These are phyloP conservation scores for Plantago ovata DNA, from an alignment of 257 asterid species.

Conservation along the genomic window DNA sequence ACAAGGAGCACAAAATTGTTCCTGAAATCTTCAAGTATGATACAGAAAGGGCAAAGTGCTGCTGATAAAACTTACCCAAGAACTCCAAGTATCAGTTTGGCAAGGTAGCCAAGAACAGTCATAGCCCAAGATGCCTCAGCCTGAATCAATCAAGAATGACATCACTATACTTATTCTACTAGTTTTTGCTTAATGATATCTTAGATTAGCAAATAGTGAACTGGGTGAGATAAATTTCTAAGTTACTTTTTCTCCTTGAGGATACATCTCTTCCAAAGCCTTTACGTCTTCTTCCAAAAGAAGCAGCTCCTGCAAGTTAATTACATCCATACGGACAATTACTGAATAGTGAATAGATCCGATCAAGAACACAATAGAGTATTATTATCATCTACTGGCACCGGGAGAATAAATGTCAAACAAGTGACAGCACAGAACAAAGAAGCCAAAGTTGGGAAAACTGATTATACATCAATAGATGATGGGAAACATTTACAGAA, in stretches of 20 bases:
- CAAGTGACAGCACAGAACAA: too few species aligned
- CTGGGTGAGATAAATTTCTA: conserved; percentile 2
- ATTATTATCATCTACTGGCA: too few species aligned
- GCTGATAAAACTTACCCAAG: conserved; percentile 58
- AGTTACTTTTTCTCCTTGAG: conserved; percentile 98
- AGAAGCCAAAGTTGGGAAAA: too few species aligned
- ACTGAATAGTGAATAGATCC: too few species aligned
- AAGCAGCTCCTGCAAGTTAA: conserved; percentile 69
- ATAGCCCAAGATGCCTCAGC: conserved; percentile 98
- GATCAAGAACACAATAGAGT: too few species aligned
- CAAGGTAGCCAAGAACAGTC: conserved; percentile 94
- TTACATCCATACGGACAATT: conserved; percentile 8
- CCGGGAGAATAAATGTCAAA: too few species aligned
- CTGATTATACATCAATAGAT: too few species aligned
- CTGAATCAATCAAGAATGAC: conserved; percentile 39
- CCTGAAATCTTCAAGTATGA: neutral
- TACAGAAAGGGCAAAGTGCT: neutral
- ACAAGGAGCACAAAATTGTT: too few species aligned
- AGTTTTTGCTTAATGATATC: too few species aligned
- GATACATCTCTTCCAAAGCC: conserved; percentile 97
- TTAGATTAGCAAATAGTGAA: conserved; percentile 10
- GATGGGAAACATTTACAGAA: too few species aligned
- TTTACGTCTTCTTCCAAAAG: conserved; percentile 93
- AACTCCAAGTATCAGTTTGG: conserved; percentile 81
- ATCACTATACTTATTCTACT: conserved; percentile 9